These are phyloP conservation scores for Nemophila menziesii DNA, from an alignment of 257 asterid genomes.

Conservation along the genomic window DNA sequence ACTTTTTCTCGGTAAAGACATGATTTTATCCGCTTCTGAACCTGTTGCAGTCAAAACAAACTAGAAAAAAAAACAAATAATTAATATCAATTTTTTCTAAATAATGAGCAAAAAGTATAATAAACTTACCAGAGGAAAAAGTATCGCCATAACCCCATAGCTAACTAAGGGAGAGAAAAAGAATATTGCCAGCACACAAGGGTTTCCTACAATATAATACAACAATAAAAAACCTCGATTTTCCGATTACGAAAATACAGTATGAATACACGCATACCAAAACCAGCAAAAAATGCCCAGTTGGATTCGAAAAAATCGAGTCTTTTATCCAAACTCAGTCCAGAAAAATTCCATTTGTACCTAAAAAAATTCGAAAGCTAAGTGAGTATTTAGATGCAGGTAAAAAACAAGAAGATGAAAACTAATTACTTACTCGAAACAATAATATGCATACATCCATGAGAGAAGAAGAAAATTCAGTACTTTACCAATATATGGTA, in stretches of 20 bases:
- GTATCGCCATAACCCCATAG: conserved; percentile 87
- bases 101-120: background rate
- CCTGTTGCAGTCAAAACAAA: conserved; percentile 91
- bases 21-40: conserved; percentile 70
- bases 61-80: conserved; percentile 19
- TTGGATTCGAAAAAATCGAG: conserved; percentile 93
- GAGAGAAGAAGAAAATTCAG: conserved; percentile 73
- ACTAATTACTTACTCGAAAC: conserved; percentile 76
- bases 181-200: conserved; percentile 66
- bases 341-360: conserved; percentile 93
- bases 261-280: conserved; percentile 35
- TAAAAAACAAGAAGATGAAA: conserved; percentile 9
- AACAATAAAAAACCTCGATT: conserved; percentile 7
- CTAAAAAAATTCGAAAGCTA: conserved; percentile 27
- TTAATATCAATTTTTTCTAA: background rate
- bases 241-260: too few relatives aligned
- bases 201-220: conserved; percentile 51
- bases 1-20: conserved; percentile 54
- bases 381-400: conserved; percentile 5
- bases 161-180: conserved; percentile 84
- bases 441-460: conserved; percentile 98
- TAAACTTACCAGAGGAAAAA: conserved; percentile 68
- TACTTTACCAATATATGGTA: conserved; percentile 65
- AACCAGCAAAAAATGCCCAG: conserved; percentile 97
- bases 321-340: conserved; percentile 87